Conservation (phyloP, 495 filamentous ascomycete genomes). For the Lichenothelia convexa region DNA sequence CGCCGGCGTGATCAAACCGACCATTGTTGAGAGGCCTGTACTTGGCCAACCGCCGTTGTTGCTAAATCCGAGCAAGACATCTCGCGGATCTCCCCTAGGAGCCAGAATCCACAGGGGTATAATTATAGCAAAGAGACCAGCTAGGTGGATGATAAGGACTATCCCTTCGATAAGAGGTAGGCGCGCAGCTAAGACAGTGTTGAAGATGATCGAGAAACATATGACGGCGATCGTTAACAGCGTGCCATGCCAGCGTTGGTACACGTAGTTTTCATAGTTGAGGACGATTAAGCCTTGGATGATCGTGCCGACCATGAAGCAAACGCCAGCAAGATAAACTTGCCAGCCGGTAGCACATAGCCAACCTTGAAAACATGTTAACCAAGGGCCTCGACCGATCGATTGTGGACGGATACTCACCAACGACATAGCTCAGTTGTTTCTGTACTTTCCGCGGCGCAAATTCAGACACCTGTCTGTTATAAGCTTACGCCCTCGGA, state of each 20-base stretch:
- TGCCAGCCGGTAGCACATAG: slow-evolving; percentile 8
- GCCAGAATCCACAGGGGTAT: slow-evolving; percentile 2
- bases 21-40: slow-evolving; percentile 2
- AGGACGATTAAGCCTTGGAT: slow-evolving; percentile 26
- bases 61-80: slow-evolving; percentile 1
- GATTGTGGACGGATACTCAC: background rate
- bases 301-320: slow-evolving; percentile 17
- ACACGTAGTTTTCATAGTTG: slow-evolving; percentile 20
- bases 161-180: slow-evolving; percentile 8
- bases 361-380: slow-evolving; percentile 2
- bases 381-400: background rate
- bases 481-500: too few relatives aligned
- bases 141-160: slow-evolving; percentile 5
- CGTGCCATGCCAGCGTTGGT: slow-evolving; percentile 25
- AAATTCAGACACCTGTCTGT: slow-evolving; percentile 8
- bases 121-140: slow-evolving; percentile 2
- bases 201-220: slow-evolving; percentile 24
- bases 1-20: slow-evolving; percentile 1
- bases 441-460: slow-evolving; percentile 5
- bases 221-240: slow-evolving; percentile 27
- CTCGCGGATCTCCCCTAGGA: background rate
- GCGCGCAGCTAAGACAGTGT: slow-evolving; percentile 14
- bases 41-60: slow-evolving; percentile 6
- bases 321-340: slow-evolving; percentile 2
- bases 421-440: slow-evolving; percentile 8